phyloP scores from a whole-genome alignment of 768 basidiomycete species.

The Tubosaeta sp. region DNA sequence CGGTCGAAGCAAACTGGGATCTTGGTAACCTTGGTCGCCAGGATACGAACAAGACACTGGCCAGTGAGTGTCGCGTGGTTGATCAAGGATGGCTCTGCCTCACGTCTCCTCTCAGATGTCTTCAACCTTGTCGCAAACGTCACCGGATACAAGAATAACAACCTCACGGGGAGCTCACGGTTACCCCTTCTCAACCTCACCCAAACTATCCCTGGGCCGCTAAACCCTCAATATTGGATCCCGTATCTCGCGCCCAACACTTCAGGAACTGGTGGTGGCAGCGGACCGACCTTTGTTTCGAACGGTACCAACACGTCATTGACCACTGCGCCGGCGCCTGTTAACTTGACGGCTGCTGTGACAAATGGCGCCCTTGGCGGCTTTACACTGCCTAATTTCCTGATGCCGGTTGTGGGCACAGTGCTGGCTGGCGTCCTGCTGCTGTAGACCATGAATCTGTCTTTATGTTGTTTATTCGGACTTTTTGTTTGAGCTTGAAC shows the following conservation, averaged over 20 bases:
- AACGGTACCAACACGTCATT: conserved; percentile 29
- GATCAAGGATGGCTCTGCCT: not conserved
- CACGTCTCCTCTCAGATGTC: conserved; percentile 35
- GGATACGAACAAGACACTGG: conserved; percentile 43
- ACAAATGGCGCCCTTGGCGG: conserved; percentile 6
- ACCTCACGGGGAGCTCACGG: conserved; percentile 21
- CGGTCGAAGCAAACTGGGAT: conserved; percentile 57
- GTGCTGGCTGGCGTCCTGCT: conserved; percentile 11
- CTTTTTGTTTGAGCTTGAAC: too few species aligned
- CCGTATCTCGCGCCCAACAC: conserved; percentile 40
- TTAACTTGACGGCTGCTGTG: conserved; percentile 33
- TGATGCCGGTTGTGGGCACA: conserved; percentile 5
- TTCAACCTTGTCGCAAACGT: conserved; percentile 46
- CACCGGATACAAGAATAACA: conserved; percentile 43
- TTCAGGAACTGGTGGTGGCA: conserved; percentile 36
- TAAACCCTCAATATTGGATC: conserved; percentile 35
- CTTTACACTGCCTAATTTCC: not conserved
- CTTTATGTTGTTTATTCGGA: not conserved
- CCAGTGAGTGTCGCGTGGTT: conserved; percentile 4
- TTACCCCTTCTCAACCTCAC: conserved; percentile 38
- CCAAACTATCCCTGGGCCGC: conserved; percentile 36
- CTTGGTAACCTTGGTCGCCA: conserved; percentile 53
- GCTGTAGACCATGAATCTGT: conserved; percentile 8
- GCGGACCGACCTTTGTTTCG: conserved; percentile 36
- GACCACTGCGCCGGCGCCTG: conserved; percentile 33